Percentiles rank a stretch among this genome's conserved stretches.
Evolutionary conservation across 176 grass and related monocot species (phyloP).

Genomic region (Calamus simplicifolius): DNA sequence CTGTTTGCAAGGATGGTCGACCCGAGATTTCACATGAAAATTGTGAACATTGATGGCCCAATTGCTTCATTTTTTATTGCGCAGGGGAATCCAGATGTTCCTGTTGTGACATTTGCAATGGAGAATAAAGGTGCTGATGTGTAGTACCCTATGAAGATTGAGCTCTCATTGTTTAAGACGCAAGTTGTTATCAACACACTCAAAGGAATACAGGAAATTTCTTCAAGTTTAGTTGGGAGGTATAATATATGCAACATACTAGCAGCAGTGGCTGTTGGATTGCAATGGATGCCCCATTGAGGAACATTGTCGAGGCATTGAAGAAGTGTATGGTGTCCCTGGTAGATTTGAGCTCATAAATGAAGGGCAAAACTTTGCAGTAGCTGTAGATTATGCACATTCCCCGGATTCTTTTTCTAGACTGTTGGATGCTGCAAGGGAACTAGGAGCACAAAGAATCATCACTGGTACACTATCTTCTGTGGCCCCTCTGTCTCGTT

Average conservation of each 20-base stretch:
- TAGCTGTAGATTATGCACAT: slow-evolving; percentile 72
- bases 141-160: slow-evolving; percentile 72
- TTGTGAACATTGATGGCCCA: slow-evolving; percentile 90
- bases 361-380: slow-evolving; percentile 88
- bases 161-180: slow-evolving; percentile 93
- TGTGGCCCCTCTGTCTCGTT: neutral
- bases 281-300: slow-evolving; percentile 65
- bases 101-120: slow-evolving; percentile 82
- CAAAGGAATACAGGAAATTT: slow-evolving; percentile 80
- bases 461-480: slow-evolving; percentile 47
- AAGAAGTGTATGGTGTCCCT: slow-evolving; percentile 91
- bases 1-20: slow-evolving; percentile 83
- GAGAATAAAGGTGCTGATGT: slow-evolving; percentile 90
- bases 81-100: slow-evolving; percentile 66
- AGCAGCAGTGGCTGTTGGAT: slow-evolving; percentile 92
- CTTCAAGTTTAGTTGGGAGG: slow-evolving; percentile 78
- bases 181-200: slow-evolving; percentile 82
- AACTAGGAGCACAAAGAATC: slow-evolving; percentile 67
- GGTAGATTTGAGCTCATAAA: slow-evolving; percentile 90
- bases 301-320: slow-evolving; percentile 89
- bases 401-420: slow-evolving; percentile 69
- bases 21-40: slow-evolving; percentile 72
- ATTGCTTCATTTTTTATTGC: slow-evolving; percentile 54
- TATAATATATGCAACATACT: slow-evolving; percentile 89
- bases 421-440: slow-evolving; percentile 70